Evolutionary conservation across 1,284 basidiomycete genomes (phyloP).

Genomic region (Wolfiporia cocos): DNA sequence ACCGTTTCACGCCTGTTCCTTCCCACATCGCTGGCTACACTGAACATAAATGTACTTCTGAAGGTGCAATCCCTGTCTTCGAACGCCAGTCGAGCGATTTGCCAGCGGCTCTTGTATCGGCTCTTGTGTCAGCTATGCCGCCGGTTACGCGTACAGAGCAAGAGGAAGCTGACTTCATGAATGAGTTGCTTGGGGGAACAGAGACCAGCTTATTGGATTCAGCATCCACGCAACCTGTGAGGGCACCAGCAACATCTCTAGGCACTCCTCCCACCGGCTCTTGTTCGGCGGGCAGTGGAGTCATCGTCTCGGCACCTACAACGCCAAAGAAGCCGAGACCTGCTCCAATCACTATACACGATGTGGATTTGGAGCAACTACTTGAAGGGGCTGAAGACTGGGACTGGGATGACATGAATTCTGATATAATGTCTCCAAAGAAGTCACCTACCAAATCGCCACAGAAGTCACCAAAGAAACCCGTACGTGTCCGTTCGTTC

Average conservation of each 20-base stretch:
- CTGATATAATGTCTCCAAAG: slow-evolving; percentile 29
- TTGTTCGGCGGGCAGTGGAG: not conserved
- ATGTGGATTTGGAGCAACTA: slow-evolving; percentile 27
- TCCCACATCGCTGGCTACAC: too few species aligned
- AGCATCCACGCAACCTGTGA: not conserved
- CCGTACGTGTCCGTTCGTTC: not conserved
- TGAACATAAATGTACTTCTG: too few species aligned
- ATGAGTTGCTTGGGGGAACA: slow-evolving; percentile 36
- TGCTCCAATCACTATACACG: slow-evolving; percentile 3
- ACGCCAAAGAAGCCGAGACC: slow-evolving; percentile 3
- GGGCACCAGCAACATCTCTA: not conserved
- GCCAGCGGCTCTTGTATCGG: too few species aligned
- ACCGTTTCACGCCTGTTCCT: too few species aligned
- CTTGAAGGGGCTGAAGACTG: slow-evolving; percentile 41
- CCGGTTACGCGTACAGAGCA: slow-evolving; percentile 15
- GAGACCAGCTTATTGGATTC: slow-evolving; percentile 10
- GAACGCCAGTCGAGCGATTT: too few species aligned
- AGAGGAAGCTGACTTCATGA: slow-evolving; percentile 44
- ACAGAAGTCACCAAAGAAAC: slow-evolving; percentile 15
- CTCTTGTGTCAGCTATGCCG: too few species aligned
- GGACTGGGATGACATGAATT: slow-evolving; percentile 46
- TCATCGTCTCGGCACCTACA: not conserved
- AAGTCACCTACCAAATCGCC: slow-evolving; percentile 21
- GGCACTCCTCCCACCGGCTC: not conserved
- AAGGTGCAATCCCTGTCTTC: too few species aligned